These are phyloP conservation scores for Camellia japonica DNA, from an alignment of 148 eudicot genomes.

Conservation along the genomic window DNA sequence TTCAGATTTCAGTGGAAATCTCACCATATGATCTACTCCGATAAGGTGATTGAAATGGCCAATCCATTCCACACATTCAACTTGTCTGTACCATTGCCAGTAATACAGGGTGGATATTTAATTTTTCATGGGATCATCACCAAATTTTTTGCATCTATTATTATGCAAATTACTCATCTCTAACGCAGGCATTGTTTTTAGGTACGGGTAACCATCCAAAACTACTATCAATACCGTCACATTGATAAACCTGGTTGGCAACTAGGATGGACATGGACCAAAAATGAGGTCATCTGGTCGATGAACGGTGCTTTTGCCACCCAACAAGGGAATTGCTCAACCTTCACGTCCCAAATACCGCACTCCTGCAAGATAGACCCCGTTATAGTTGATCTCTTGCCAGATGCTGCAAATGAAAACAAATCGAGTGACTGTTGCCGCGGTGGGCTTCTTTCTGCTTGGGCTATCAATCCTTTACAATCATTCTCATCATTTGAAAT, in stretches of 20 bases:
- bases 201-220: conserved; percentile 49
- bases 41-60: background rate
- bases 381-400: conserved; percentile 31
- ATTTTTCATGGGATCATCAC: background rate
- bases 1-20: background rate
- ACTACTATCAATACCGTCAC: conserved; percentile 37
- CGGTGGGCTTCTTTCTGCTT: conserved; percentile 37
- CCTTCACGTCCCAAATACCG: conserved; percentile 28
- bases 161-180: background rate
- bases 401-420: conserved; percentile 21
- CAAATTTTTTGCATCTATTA: background rate
- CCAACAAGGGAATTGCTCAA: conserved; percentile 33
- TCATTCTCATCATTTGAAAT: conserved; percentile 41
- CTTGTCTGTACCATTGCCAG: background rate
- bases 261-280: conserved; percentile 36
- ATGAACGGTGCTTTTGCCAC: conserved; percentile 39
- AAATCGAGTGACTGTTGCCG: conserved; percentile 27
- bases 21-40: background rate
- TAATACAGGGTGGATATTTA: background rate
- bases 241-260: conserved; percentile 39
- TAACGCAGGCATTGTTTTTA: conserved; percentile 4
- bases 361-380: conserved; percentile 38
- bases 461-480: conserved; percentile 31
- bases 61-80: background rate
- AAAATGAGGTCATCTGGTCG: background rate